Evolutionary conservation across 2,329 filamentous ascomycete species (phyloP), one percentile per base, ranked within the genome.

Genomic region (Botryotinia globosa): DNA sequence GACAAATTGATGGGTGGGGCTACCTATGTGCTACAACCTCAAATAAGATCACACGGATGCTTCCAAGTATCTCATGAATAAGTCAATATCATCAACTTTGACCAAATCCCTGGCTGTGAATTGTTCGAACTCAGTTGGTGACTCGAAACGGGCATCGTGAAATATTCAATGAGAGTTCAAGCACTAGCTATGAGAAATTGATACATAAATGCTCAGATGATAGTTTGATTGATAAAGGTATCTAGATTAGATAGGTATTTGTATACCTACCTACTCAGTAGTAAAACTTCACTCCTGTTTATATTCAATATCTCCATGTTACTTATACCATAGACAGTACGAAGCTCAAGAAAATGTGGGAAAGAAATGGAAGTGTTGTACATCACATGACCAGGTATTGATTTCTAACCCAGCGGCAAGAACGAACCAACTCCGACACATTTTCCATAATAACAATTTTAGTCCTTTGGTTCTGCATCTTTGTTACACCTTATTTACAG

Each of bases 391-490:
- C 34, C 12, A 29, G 18, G 51, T 39, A 48, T 42, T 67, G 48
- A 48, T 44, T 68, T 58, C 39, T 44, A 68, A 44, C 32, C 29
- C 63, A 51, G 32, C 63, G 70, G 63, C 63, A 68, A 72, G 37
- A 68, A 25, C 51, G 37, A 68, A 25, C 51, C 63, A 56, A 68
- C 25, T n/a, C 32, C 42, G n/a, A 51, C 54, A 68, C 34, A 29
- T 54, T 32, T 37, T 72, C 61, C 10, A 32, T 56, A 32, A 56
- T 56, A 32, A 56, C 29, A 68, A 56, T 25, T 56, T 48, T 42
- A 32, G 25, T 56, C 48, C 25, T 22, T 56, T 51, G 48, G n/a
- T 51, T 72, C 54, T 45, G 44, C 62, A 51, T 51, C 42, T 72
- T 67, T 42, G 54, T 58, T 25, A 32, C 34, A 42, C 22, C 6